Evolutionary conservation across 2,329 filamentous ascomycete species (phyloP).

Genomic region (Graphilbum fragrans): DNA sequence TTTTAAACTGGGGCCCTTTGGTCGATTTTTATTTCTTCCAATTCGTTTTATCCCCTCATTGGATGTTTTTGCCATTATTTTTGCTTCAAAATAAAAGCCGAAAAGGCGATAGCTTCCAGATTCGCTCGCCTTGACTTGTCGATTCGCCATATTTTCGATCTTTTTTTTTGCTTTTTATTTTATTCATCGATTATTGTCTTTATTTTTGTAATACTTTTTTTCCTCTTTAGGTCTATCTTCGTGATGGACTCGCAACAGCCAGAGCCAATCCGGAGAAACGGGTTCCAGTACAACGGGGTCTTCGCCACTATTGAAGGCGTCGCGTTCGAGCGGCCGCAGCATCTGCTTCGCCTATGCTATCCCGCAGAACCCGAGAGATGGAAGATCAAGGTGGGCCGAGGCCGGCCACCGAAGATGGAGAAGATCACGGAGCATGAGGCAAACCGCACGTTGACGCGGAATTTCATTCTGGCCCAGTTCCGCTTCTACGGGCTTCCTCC

Average conservation of each 20-base stretch:
- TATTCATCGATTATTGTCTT: too few species aligned
- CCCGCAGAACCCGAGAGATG: constrained; percentile 11
- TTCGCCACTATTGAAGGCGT: constrained; percentile 12
- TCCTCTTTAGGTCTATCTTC: background rate
- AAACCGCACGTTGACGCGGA: constrained; percentile 8
- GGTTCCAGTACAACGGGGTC: constrained; percentile 18
- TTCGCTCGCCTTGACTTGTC: too few species aligned
- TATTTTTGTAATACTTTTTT: background rate
- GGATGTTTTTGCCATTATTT: constrained; percentile 3
- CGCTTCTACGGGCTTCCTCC: constrained; percentile 13
- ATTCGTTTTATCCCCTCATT: background rate
- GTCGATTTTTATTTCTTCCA: constrained; percentile 1
- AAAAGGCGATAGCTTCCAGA: background rate
- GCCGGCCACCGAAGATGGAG: constrained; percentile 13
- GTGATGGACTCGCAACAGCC: constrained; percentile 6
- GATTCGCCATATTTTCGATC: background rate
- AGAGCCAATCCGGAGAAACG: constrained; percentile 15
- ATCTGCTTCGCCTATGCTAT: constrained; percentile 12
- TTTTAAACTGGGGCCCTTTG: background rate
- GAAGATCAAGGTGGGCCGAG: constrained; percentile 13
- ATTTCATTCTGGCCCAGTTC: constrained; percentile 13
- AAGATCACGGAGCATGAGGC: constrained; percentile 12
- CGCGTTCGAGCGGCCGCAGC: constrained; percentile 12
- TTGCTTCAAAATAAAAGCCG: constrained; percentile 5
- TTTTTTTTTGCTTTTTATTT: background rate